These are phyloP conservation scores for Pseudocercospora musae DNA, from an alignment of 2,329 filamentous ascomycete genomes.

Conservation along the genomic window DNA sequence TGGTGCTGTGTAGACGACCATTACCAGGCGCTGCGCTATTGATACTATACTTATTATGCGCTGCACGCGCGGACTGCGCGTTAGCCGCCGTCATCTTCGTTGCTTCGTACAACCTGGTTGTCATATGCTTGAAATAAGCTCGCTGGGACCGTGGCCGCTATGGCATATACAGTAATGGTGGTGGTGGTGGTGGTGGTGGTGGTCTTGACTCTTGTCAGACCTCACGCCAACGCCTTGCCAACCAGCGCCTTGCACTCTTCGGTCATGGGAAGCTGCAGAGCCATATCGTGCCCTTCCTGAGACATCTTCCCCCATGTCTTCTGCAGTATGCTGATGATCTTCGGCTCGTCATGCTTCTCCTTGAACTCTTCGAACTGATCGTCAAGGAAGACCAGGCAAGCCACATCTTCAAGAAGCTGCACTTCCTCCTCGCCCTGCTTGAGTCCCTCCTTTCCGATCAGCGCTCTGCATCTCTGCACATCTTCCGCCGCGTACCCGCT, in stretches of 20 bases:
- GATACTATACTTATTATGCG: no score
- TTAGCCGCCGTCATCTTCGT: background rate
- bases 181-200: no score
- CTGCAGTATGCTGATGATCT: conserved; percentile 66
- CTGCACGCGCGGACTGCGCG: background rate
- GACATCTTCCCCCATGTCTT: conserved; percentile 80
- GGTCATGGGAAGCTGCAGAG: conserved; percentile 63
- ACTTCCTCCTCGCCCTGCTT: conserved; percentile 61
- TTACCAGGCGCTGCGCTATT: no score
- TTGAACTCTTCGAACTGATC: conserved; percentile 83
- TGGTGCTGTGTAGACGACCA: no score
- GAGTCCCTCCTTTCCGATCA: conserved; percentile 77
- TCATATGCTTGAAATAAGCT: background rate
- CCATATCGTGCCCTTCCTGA: conserved; percentile 58
- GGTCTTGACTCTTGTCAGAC: no score
- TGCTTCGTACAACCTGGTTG: background rate
- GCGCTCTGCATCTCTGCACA: conserved; percentile 60
- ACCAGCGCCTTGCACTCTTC: conserved; percentile 61
- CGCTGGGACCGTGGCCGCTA: background rate
- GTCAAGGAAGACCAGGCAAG: conserved; percentile 82
- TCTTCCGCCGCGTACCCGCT: conserved; percentile 53
- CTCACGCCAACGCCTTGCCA: conserved; percentile 54
- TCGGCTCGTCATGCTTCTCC: conserved; percentile 69
- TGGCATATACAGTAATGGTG: no score
- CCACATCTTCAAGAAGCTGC: conserved; percentile 78